Conservation (phyloP, 805 yeast species). For the Schizosaccharomyces japonicus region DNA sequence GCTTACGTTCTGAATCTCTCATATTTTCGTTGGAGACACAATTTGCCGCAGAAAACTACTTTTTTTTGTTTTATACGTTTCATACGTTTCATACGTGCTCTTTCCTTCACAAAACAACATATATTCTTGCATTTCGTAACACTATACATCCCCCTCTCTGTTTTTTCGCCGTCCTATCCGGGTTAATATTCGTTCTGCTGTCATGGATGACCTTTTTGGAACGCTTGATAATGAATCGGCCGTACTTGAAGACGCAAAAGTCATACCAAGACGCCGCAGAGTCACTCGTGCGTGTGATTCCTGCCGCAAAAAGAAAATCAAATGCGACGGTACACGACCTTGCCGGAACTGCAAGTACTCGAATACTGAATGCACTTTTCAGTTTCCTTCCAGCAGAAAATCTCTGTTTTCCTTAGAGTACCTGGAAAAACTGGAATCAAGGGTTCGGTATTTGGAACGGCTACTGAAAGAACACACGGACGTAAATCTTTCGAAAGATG, state of each 20-base stretch:
- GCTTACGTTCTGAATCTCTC: too few relatives aligned
- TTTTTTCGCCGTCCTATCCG: too few relatives aligned
- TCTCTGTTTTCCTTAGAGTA: not conserved
- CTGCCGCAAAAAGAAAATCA: conserved; percentile 45
- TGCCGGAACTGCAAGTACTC: conserved; percentile 61
- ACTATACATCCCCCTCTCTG: too few relatives aligned
- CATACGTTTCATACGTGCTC: too few relatives aligned
- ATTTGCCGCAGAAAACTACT: too few relatives aligned
- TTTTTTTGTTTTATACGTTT: too few relatives aligned
- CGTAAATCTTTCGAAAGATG: not conserved
- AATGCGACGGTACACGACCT: conserved; percentile 54
- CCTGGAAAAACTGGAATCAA: not conserved
- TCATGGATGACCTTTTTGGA: too few relatives aligned
- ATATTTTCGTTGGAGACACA: too few relatives aligned
- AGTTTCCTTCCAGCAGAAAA: not conserved
- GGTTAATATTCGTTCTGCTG: too few relatives aligned
- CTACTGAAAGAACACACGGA: not conserved
- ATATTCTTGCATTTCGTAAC: too few relatives aligned
- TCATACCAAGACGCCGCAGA: conserved; percentile 16
- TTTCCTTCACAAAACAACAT: too few relatives aligned
- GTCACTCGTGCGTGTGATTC: conserved; percentile 51
- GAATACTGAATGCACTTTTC: conserved; percentile 24
- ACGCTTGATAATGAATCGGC: not conserved
- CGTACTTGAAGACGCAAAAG: not conserved
- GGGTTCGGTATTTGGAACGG: not conserved